Conservation (phyloP, 179 eudicot genomes). For the Beta corolliflora region DNA sequence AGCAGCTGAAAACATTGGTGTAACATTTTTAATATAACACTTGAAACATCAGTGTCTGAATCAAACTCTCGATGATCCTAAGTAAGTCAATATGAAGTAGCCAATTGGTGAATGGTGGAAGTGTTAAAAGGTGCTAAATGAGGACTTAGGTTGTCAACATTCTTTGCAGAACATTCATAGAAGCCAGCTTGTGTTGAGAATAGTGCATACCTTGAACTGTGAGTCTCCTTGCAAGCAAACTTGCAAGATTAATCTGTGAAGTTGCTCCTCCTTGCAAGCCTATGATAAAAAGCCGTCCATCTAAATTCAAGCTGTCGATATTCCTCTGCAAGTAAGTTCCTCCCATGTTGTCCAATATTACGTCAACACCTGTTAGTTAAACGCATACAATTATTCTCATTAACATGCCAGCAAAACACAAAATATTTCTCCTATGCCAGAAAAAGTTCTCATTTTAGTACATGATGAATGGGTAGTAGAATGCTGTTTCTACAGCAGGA, state of each 20-base stretch:
- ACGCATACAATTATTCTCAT: background rate
- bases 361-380: constrained; percentile 71
- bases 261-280: constrained; percentile 81
- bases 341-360: constrained; percentile 82
- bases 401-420: background rate
- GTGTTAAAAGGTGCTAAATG: background rate
- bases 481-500: background rate
- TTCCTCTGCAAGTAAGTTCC: constrained; percentile 73
- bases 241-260: constrained; percentile 61
- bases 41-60: too few species aligned
- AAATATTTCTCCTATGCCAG: background rate
- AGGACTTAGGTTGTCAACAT: too few species aligned
- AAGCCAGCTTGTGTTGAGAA: background rate
- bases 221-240: constrained; percentile 71
- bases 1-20: constrained; percentile 54
- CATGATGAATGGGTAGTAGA: background rate
- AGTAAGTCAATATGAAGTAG: background rate
- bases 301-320: constrained; percentile 74
- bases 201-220: constrained; percentile 74
- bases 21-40: background rate
- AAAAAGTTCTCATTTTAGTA: background rate
- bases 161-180: background rate
- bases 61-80: too few species aligned
- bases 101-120: background rate
- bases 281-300: constrained; percentile 92